A percentile compares a stretch with the other conserved stretches of the same genome.
phyloP scores from a whole-genome alignment of 441 rosid genomes.

The Populus trichocarpa region DNA sequence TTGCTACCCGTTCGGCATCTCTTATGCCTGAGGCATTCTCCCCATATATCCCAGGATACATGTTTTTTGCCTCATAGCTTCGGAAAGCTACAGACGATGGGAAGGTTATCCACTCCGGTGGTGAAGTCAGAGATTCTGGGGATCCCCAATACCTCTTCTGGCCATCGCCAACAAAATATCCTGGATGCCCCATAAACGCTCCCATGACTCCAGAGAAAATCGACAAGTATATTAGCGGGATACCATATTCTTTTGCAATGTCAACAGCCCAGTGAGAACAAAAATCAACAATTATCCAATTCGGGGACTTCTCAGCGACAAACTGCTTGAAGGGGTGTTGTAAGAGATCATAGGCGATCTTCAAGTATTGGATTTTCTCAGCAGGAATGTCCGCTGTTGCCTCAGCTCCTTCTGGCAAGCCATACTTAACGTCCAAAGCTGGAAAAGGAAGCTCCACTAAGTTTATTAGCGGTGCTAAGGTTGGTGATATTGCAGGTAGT shows the following conservation, averaged over 20 bases:
- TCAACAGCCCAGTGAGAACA: conserved; percentile 19
- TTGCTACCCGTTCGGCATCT: conserved; percentile 9
- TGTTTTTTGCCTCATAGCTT: conserved; percentile 1
- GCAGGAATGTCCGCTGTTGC: conserved; percentile 14
- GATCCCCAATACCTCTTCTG: neutral
- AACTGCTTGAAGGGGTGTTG: conserved; percentile 20
- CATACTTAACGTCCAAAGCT: neutral
- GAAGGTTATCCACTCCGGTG: conserved; percentile 27
- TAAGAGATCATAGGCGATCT: conserved; percentile 27
- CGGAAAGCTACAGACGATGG: conserved; percentile 22
- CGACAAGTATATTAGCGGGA: conserved; percentile 18
- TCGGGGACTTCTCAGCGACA: conserved; percentile 9
- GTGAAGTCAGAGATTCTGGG: conserved; percentile 15
- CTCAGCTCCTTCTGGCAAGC: conserved; percentile 13
- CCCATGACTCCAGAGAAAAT: conserved; percentile 6
- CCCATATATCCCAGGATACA: neutral
- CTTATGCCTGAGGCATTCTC: conserved; percentile 20
- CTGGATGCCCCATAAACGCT: conserved; percentile 5
- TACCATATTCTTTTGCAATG: conserved; percentile 13
- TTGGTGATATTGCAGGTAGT: conserved; percentile 27
- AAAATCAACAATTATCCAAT: conserved; percentile 22
- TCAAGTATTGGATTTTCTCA: conserved; percentile 17
- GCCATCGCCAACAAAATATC: conserved; percentile 4
- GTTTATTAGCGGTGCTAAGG: neutral
- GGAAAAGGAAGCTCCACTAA: conserved; percentile 16